Percentiles rank a stretch among this genome's conserved stretches.
These are phyloP conservation scores for Candolleomyces aberdarensis DNA, from an alignment of 768 basidiomycete species.

Conservation along the genomic window DNA sequence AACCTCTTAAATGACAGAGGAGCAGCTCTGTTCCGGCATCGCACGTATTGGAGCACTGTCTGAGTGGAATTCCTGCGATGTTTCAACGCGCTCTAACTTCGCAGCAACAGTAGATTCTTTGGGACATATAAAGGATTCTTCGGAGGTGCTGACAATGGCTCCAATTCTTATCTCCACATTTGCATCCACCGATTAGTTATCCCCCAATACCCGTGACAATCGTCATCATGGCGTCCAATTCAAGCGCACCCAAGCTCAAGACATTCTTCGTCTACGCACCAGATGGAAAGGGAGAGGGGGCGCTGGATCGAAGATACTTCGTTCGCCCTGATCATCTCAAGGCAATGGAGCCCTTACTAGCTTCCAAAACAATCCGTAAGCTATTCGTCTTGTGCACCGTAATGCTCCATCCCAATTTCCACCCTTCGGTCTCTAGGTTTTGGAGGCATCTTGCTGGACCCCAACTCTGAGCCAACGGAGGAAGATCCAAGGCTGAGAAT, in stretches of 20 bases:
- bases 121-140: no score
- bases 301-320: constrained; percentile 40
- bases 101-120: no score
- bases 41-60: no score
- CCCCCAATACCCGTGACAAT: not conserved
- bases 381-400: constrained; percentile 4
- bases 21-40: no score
- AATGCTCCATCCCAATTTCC: not conserved
- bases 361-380: constrained; percentile 42
- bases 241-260: constrained; percentile 13
- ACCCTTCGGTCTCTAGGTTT: constrained; percentile 30
- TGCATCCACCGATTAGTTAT: no score
- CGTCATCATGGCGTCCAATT: not conserved
- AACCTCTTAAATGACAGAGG: no score
- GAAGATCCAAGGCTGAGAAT: constrained; percentile 36
- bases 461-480: constrained; percentile 29
- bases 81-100: no score
- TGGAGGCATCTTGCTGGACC: constrained; percentile 47
- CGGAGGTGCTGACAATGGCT: no score
- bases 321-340: constrained; percentile 46
- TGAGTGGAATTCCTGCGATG: no score
- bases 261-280: constrained; percentile 55
- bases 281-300: constrained; percentile 41
- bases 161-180: no score
- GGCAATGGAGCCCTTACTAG: constrained; percentile 31